phyloP scores from a whole-genome alignment of 768 basidiomycete species.

The Lactifluus hygrophoroides region DNA sequence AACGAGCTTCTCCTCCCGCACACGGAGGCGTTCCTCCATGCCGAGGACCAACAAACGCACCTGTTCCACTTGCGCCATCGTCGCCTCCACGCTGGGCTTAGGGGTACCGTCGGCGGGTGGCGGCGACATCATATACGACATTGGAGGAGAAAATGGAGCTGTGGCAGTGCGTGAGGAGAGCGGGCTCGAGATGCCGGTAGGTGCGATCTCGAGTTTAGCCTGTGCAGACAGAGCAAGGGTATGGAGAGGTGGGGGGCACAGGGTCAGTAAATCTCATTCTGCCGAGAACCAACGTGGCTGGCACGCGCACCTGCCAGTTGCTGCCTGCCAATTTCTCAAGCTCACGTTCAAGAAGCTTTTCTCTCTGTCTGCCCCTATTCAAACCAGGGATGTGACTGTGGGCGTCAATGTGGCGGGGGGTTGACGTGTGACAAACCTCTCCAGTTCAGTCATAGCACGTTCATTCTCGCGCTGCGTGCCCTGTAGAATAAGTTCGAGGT shows the following conservation, averaged over 20 bases:
- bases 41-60: slow-evolving; percentile 60
- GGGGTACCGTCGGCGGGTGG: background rate
- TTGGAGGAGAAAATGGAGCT: slow-evolving; percentile 25
- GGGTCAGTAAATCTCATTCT: background rate
- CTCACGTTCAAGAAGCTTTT: slow-evolving; percentile 69
- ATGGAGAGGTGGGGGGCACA: slow-evolving; percentile 19
- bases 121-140: background rate
- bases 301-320: slow-evolving; percentile 64
- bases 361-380: slow-evolving; percentile 48
- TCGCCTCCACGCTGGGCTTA: slow-evolving; percentile 30
- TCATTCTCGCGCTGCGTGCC: slow-evolving; percentile 85
- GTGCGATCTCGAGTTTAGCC: slow-evolving; percentile 32
- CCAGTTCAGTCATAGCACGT: slow-evolving; percentile 72
- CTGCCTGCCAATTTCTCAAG: slow-evolving; percentile 63
- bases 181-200: slow-evolving; percentile 25
- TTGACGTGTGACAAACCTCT: slow-evolving; percentile 42
- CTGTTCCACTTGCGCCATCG: slow-evolving; percentile 57
- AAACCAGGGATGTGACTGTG: background rate
- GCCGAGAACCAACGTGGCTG: background rate
- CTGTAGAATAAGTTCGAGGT: slow-evolving; percentile 64
- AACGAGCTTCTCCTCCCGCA: slow-evolving; percentile 50
- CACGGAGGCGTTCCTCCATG: slow-evolving; percentile 64
- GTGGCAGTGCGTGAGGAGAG: slow-evolving; percentile 24
- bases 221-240: slow-evolving; percentile 24
- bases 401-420: background rate